These are phyloP conservation scores for Diaporthe vaccinii DNA, from an alignment of 2,329 filamentous ascomycete species.

Conservation along the genomic window DNA sequence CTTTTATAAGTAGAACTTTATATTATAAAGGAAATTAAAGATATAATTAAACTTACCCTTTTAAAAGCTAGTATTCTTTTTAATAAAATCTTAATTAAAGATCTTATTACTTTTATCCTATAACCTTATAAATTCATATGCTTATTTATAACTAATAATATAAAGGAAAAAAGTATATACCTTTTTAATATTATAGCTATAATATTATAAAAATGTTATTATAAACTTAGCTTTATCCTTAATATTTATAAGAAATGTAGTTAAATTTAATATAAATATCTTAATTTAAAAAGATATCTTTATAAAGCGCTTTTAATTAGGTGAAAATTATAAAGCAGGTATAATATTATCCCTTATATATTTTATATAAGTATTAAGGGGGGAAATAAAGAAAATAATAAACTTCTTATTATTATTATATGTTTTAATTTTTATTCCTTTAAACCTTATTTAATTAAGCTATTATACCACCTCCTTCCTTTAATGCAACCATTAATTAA, in stretches of 20 bases:
- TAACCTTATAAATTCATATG: background rate
- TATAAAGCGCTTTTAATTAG: background rate
- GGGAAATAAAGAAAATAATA: background rate
- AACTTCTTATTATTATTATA: background rate
- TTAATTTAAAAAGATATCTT: background rate
- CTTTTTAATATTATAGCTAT: background rate
- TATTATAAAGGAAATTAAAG: background rate
- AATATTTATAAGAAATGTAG: background rate
- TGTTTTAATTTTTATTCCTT: background rate
- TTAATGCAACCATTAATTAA: background rate
- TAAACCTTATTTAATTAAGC: background rate
- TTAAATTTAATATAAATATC: background rate
- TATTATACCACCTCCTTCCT: background rate
- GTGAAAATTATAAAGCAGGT: background rate
- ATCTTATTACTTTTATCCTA: background rate
- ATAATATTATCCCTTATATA: background rate
- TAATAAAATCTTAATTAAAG: background rate
- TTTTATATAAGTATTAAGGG: background rate
- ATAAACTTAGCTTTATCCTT: background rate
- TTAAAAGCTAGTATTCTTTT: background rate
- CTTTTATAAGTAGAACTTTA: background rate
- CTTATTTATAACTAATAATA: background rate
- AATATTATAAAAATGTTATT: background rate
- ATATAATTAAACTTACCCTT: background rate
- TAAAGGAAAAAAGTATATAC: background rate